Base-by-base conservation (phyloP, 2,329 filamentous ascomycete species). In the Pseudogymnoascus pannorum region DNA sequence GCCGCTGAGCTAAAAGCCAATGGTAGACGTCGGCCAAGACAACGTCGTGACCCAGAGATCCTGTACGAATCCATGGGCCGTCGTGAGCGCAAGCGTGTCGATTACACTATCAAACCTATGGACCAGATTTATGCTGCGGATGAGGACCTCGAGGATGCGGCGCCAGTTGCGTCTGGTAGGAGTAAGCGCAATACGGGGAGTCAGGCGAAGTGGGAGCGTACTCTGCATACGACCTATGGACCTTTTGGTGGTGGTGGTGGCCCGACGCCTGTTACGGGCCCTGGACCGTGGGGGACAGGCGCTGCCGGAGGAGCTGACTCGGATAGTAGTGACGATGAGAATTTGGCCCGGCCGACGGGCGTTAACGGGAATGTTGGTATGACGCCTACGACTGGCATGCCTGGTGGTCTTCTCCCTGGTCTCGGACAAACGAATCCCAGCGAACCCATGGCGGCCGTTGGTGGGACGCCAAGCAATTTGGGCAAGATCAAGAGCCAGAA, bases 251-350 rank as follows among this genome's bases (percentile, higher is more conserved):
- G 94, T 42, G 89, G 89, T 51, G 86, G 87, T 44, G 90, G 90
- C 35, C 82, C 81, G 42, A 61, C 66, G 16, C 65, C 71, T 36
- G 64, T 71, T 18, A 70, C 73, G 62, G 82, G 86, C 31, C 86
- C 80, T 64, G 91, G 90, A 1, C 87, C 89, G 4, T 89, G 87
- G 78, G 88, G 87, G 61, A 85, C 85, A 44, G 88, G 84, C 11
- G 89, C 89, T 20, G 84, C 85, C 64, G 92, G 87, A 26, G 90
- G 88, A 60, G 89, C 87, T 7, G 94, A 97, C 69, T 96, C 93
- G 5, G 94, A 99, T 72, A 97, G 92, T 73, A 99, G 94, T 72
- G 94, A 99, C 68, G 94, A 99, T 67, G 94, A 99, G 70, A 85
- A 85, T 74, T 80, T 83, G 65, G 85, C 87, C 65, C 83, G 88